Conservation (phyloP, 2,329 filamentous ascomycete genomes). For the Talaromyces sp. region DNA sequence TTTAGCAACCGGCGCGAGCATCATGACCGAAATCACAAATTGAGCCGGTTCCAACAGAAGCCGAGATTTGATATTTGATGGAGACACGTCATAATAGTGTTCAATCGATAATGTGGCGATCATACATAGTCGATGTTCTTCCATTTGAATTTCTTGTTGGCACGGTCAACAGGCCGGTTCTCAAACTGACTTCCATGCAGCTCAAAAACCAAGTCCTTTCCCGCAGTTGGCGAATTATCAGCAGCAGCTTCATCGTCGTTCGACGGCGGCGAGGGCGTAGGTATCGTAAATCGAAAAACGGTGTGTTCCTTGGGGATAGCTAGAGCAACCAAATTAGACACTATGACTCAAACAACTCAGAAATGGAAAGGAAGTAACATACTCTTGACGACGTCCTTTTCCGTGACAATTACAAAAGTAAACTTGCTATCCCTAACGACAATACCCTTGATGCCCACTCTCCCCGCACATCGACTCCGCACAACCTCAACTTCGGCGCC, state of each 20-base stretch:
- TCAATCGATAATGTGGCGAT: constrained; percentile 21
- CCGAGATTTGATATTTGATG: background rate
- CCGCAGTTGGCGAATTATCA: constrained; percentile 11
- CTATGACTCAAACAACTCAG: background rate
- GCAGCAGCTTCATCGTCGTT: constrained; percentile 14
- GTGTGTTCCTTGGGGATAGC: constrained; percentile 85
- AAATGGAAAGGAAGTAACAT: constrained; percentile 19
- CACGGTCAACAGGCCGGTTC: constrained; percentile 73
- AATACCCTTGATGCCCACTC: constrained; percentile 80
- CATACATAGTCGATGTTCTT: constrained; percentile 72
- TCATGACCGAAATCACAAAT: background rate
- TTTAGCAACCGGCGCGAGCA: background rate
- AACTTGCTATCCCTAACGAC: constrained; percentile 84
- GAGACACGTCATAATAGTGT: background rate
- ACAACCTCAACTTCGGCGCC: constrained; percentile 80
- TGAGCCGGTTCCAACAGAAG: background rate
- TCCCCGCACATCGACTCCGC: constrained; percentile 69
- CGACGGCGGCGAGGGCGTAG: constrained; percentile 31
- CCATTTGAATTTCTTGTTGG: constrained; percentile 85
- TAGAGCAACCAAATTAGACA: constrained; percentile 17
- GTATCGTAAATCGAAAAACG: constrained; percentile 71
- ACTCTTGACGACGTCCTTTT: constrained; percentile 63
- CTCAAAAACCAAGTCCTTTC: constrained; percentile 65
- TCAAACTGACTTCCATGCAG: constrained; percentile 83
- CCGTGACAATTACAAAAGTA: constrained; percentile 77